Evolutionary conservation across 1,284 basidiomycete species (phyloP).

Genomic region (Pascua sp.): DNA sequence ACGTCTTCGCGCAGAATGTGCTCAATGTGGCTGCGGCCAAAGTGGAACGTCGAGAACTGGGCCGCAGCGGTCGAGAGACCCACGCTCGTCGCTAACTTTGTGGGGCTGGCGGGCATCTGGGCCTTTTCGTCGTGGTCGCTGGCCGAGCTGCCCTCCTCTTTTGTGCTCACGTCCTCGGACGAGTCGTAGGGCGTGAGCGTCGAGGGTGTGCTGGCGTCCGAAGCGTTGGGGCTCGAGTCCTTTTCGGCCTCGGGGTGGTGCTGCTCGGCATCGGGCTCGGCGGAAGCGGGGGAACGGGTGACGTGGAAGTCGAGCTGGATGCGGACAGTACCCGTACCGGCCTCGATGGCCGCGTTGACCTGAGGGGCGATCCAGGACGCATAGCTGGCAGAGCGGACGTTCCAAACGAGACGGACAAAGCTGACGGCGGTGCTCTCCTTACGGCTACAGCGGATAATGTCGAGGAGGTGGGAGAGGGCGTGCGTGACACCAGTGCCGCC

Average conservation of each 20-base stretch:
- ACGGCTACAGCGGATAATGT: slow-evolving; percentile 27
- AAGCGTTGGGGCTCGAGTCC: slow-evolving; percentile 1
- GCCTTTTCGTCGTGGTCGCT: slow-evolving; percentile 2
- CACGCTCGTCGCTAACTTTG: no score
- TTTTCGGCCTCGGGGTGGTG: background rate
- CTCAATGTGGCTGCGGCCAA: slow-evolving; percentile 14
- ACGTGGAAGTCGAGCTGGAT: slow-evolving; percentile 22
- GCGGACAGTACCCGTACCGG: slow-evolving; percentile 5
- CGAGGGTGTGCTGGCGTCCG: slow-evolving; percentile 3
- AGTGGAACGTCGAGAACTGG: slow-evolving; percentile 5
- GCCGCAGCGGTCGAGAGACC: slow-evolving; percentile 2
- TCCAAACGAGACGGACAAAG: slow-evolving; percentile 37
- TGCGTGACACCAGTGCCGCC: slow-evolving; percentile 45
- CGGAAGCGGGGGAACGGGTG: slow-evolving; percentile 11
- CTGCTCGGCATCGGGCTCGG: slow-evolving; percentile 6
- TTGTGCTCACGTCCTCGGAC: background rate
- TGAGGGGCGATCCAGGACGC: slow-evolving; percentile 23
- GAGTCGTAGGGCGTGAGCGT: slow-evolving; percentile 1
- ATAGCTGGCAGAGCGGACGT: slow-evolving; percentile 15
- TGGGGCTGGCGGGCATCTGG: background rate
- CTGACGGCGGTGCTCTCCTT: slow-evolving; percentile 29
- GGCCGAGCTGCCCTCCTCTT: background rate
- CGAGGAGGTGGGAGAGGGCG: slow-evolving; percentile 31
- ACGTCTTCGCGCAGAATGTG: slow-evolving; percentile 12
- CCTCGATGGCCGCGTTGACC: slow-evolving; percentile 13